Base-by-base conservation (phyloP, 257 asterid species). In the Primulina tabacum region DNA sequence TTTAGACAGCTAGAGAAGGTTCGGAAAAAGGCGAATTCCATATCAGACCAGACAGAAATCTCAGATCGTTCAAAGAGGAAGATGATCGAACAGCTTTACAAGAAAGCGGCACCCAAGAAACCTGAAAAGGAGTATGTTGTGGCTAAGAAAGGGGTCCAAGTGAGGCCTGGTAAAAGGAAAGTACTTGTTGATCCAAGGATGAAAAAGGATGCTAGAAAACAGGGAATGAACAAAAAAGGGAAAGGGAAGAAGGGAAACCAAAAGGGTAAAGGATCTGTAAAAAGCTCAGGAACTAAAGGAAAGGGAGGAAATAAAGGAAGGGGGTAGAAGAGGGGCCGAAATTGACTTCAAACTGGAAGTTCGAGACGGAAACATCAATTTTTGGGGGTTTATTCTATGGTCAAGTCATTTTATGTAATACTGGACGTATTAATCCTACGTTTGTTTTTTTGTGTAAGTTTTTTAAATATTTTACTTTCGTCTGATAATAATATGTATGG, bases 101-200 rank as follows among this genome's bases (percentile, higher is more conserved):
- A 77, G 82, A 94, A 88, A 84, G 97, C 92, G 0, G 68, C 75
- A 0, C 82, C 90, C 0, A 84, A 84, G 57, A 91, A 72, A 64
- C 87, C 89, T 0, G 81, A 88, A 71, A 89, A 69, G 83, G 97
- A 94, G 67, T 89, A 87, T 40, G 97, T 94, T 32, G 97, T 94
- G 18, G 96, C 97, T 8, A 94, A 91, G 84, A 94, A 94, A 61
- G 99, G 99, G 0, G 99, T 94, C 4, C 97, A 91, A 71, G 95
- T 94, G 3, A 86, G 61, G 87, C 74, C 83, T 9, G 90, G 92
- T 12, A 89, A 91, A 72, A 97, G 99, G n/a, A 92, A 94, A 43
- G 88, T 88, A 6, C 82, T 94, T 6, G 99, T 94, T 3, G 99
- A 94, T 83, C 76, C 80, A 32, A 75, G 99, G 38, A 94, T 94